These are phyloP conservation scores for Phlebopus sp. DNA, from an alignment of 1,284 basidiomycete species.

Conservation along the genomic window DNA sequence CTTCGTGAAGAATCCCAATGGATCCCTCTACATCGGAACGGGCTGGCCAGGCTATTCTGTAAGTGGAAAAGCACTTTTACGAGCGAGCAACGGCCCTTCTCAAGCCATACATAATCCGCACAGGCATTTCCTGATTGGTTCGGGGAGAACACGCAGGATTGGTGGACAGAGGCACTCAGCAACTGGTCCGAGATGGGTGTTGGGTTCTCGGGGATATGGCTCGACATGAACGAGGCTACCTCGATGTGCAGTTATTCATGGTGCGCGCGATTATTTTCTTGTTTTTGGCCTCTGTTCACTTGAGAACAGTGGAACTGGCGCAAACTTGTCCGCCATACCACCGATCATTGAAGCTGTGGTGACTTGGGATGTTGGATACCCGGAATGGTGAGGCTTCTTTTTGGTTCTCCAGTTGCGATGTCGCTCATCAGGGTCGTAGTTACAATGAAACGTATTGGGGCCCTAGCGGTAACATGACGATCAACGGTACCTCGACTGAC, in stretches of 20 bases:
- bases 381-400: slow-evolving; percentile 51
- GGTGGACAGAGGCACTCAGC: slow-evolving; percentile 56
- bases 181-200: slow-evolving; percentile 64
- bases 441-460: slow-evolving; percentile 64
- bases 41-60: slow-evolving; percentile 60
- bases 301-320: slow-evolving; percentile 46
- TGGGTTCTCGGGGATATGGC: slow-evolving; percentile 68
- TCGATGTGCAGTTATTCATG: slow-evolving; percentile 66
- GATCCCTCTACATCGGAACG: slow-evolving; percentile 63
- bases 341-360: slow-evolving; percentile 42
- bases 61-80: slow-evolving; percentile 5
- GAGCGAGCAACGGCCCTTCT: background rate
- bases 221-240: slow-evolving; percentile 73
- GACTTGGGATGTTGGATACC: slow-evolving; percentile 49
- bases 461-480: slow-evolving; percentile 70
- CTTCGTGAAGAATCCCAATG: slow-evolving; percentile 67
- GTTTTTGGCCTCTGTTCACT: slow-evolving; percentile 6
- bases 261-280: slow-evolving; percentile 33
- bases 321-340: slow-evolving; percentile 40
- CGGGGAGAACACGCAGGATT: slow-evolving; percentile 49
- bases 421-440: slow-evolving; percentile 32
- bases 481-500: slow-evolving; percentile 64
- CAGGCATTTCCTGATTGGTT: slow-evolving; percentile 73
- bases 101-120: background rate
- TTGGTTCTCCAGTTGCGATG: background rate